A percentile compares a stretch with the other conserved stretches of the same genome.
Evolutionary conservation across 768 basidiomycete species (phyloP).

Genomic region (Tricholoma sp.): DNA sequence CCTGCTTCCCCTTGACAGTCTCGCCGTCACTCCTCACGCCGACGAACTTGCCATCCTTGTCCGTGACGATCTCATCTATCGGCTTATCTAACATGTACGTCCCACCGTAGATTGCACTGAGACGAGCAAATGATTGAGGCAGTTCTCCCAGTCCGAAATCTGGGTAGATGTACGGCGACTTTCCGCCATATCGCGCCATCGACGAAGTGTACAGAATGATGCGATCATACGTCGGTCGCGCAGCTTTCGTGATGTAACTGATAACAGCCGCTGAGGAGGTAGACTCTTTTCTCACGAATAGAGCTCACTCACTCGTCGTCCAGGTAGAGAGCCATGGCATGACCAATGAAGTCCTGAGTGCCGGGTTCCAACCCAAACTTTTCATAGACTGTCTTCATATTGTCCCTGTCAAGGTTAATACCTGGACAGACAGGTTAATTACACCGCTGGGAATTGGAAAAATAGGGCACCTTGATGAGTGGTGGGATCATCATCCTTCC

Average conservation of each 20-base stretch:
- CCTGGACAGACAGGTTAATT: slow-evolving; percentile 39
- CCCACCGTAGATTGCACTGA: slow-evolving; percentile 97
- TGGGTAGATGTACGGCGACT: slow-evolving; percentile 99
- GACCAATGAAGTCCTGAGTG: slow-evolving; percentile 98
- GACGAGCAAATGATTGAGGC: slow-evolving; percentile 96
- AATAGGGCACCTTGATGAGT: slow-evolving; percentile 80
- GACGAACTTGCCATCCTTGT: slow-evolving; percentile 80
- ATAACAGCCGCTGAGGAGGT: slow-evolving; percentile 3
- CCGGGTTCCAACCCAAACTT: slow-evolving; percentile 97
- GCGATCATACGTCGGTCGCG: slow-evolving; percentile 86
- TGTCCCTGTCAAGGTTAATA: slow-evolving; percentile 81
- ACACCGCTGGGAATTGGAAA: neutral
- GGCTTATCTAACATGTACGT: slow-evolving; percentile 99
- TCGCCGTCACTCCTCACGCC: slow-evolving; percentile 88
- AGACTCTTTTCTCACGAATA: neutral
- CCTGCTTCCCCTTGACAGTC: slow-evolving; percentile 94
- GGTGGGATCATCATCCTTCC: slow-evolving; percentile 92
- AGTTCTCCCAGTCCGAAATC: slow-evolving; percentile 98
- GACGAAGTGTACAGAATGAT: slow-evolving; percentile 97
- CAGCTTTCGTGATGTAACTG: slow-evolving; percentile 92
- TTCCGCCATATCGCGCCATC: slow-evolving; percentile 93
- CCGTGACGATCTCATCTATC: slow-evolving; percentile 87
- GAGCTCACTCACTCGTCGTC: slow-evolving; percentile 81
- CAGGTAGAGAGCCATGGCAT: slow-evolving; percentile 97
- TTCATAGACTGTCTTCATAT: slow-evolving; percentile 92